Percentiles rank a stretch among this genome's conserved stretches.
Conservation (phyloP, 192 early-diverging fungal genomes). For the Umbelopsis vinacea region DNA sequence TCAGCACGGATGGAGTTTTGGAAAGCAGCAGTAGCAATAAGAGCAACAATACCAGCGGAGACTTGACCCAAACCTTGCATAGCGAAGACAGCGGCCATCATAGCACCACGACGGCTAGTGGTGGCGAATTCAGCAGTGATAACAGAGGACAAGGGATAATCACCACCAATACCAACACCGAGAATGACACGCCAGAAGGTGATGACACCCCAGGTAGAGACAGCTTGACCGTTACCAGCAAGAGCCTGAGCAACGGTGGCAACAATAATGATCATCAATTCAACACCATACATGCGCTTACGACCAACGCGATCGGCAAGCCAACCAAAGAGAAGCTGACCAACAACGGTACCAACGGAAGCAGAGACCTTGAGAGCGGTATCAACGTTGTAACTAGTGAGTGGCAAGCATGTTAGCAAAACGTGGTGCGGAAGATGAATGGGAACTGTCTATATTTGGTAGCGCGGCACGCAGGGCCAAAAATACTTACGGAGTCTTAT, state of each 20-base stretch:
- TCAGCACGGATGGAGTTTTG: slow-evolving; percentile 68
- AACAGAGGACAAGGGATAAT: slow-evolving; percentile 94
- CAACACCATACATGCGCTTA: slow-evolving; percentile 88
- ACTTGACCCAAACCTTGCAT: slow-evolving; percentile 95
- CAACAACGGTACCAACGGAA: slow-evolving; percentile 88
- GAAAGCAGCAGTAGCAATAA: slow-evolving; percentile 76
- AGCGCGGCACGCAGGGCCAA: background rate
- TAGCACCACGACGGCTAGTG: slow-evolving; percentile 80
- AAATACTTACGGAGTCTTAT: slow-evolving; percentile 49
- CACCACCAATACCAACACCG: slow-evolving; percentile 94
- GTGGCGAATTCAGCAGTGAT: slow-evolving; percentile 95
- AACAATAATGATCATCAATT: slow-evolving; percentile 91
- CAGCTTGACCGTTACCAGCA: slow-evolving; percentile 69
- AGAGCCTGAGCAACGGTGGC: slow-evolving; percentile 83
- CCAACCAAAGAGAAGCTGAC: slow-evolving; percentile 84
- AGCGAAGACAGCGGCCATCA: slow-evolving; percentile 91
- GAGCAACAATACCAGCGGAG: slow-evolving; percentile 74
- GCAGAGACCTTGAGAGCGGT: slow-evolving; percentile 87
- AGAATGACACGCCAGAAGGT: slow-evolving; percentile 90
- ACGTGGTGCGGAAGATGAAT: too few relatives aligned
- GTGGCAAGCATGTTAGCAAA: too few relatives aligned
- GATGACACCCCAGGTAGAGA: slow-evolving; percentile 66
- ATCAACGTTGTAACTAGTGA: slow-evolving; percentile 62
- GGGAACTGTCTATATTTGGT: background rate
- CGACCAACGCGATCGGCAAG: slow-evolving; percentile 90